Percentiles rank a stretch among this genome's conserved stretches.
These are phyloP conservation scores for Salix koriyanagi DNA, from an alignment of 345 rosid genomes.

Conservation along the genomic window DNA sequence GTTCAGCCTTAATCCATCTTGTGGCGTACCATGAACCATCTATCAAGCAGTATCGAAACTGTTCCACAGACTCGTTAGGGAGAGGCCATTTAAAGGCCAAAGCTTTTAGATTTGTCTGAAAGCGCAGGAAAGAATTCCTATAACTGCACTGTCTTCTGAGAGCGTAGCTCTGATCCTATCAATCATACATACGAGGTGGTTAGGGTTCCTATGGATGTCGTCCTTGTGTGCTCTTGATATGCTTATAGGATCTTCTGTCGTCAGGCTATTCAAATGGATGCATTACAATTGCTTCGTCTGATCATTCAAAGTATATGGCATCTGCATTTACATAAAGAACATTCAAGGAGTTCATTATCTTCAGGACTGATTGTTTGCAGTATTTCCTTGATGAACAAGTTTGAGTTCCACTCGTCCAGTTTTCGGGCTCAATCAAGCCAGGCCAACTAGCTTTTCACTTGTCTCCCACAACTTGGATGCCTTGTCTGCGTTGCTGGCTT, in stretches of 20 bases:
- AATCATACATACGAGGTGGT: too few relatives aligned
- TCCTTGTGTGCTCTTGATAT: background rate
- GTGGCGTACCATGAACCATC: too few relatives aligned
- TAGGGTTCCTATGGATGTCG: background rate
- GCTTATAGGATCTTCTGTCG: background rate
- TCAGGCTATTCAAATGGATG: background rate
- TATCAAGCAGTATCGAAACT: background rate
- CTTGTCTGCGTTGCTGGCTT: conserved; percentile 79
- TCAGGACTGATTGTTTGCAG: background rate
- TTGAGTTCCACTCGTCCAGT: background rate
- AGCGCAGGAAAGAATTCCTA: background rate
- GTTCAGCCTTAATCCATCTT: too few relatives aligned
- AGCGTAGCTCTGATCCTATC: background rate
- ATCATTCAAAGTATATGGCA: background rate
- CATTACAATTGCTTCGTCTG: background rate
- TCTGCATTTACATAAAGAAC: conserved; percentile 6
- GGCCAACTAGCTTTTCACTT: conserved; percentile 87
- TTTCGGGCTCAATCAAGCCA: conserved; percentile 42
- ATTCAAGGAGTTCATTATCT: background rate
- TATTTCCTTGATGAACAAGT: background rate
- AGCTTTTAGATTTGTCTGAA: background rate
- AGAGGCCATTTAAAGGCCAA: background rate
- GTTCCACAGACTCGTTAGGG: background rate
- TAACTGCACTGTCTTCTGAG: background rate
- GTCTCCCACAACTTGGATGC: conserved; percentile 90